phyloP scores from a whole-genome alignment of 75 land plant genomes.

The Pinus taeda region DNA sequence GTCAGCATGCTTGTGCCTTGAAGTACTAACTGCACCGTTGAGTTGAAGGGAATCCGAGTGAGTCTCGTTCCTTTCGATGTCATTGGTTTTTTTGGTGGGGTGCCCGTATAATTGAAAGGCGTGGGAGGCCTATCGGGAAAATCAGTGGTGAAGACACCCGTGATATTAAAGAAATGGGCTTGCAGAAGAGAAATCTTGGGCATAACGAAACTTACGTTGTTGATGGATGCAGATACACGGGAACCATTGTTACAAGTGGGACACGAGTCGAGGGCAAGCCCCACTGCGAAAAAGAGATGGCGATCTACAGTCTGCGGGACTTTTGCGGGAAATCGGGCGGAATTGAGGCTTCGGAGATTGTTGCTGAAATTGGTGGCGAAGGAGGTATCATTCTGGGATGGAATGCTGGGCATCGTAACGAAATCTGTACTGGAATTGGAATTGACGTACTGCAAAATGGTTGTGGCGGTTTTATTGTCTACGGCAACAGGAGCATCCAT shows the following conservation, averaged over 20 bases:
- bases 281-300: slow-evolving; percentile 17
- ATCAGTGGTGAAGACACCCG: slow-evolving; percentile 24
- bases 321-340: slow-evolving; percentile 38
- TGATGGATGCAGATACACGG: slow-evolving; percentile 15
- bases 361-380: slow-evolving; percentile 28
- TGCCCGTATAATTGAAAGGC: slow-evolving; percentile 13
- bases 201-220: slow-evolving; percentile 23
- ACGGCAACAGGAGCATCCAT: slow-evolving; percentile 28
- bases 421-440: slow-evolving; percentile 16
- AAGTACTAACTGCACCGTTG: slow-evolving; percentile 1
- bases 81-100: background rate
- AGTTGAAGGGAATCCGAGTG: background rate
- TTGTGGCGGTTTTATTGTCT: slow-evolving; percentile 42
- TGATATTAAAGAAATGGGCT: slow-evolving; percentile 12
- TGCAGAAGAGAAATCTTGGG: slow-evolving; percentile 18
- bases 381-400: slow-evolving; percentile 44
- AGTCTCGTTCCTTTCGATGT: slow-evolving; percentile 1
- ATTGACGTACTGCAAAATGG: slow-evolving; percentile 36
- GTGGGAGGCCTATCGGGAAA: slow-evolving; percentile 17
- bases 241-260: slow-evolving; percentile 12
- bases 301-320: slow-evolving; percentile 44
- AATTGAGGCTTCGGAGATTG: slow-evolving; percentile 44
- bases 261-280: slow-evolving; percentile 25
- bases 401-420: slow-evolving; percentile 22
- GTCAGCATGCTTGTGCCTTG: slow-evolving; percentile 1